phyloP scores from a whole-genome alignment of 2,329 filamentous ascomycete genomes.

The Pseudohalonectria lignicola region DNA sequence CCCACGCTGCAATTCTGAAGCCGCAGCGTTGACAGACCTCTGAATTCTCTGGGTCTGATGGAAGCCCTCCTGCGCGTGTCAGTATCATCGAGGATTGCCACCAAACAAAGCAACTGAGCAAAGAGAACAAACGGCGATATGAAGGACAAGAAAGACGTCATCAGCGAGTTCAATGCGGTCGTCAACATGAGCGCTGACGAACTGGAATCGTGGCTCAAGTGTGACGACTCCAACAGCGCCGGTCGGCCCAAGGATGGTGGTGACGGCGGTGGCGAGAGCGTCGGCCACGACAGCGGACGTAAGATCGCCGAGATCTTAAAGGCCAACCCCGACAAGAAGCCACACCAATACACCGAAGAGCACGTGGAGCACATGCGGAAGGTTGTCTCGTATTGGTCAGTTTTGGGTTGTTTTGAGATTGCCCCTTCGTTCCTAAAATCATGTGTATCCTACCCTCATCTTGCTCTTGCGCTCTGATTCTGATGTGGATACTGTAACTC shows the following conservation, averaged over 20 bases:
- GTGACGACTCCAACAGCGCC: slow-evolving; percentile 42
- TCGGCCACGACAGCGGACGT: slow-evolving; percentile 50
- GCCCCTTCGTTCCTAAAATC: too few relatives aligned
- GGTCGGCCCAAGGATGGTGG: slow-evolving; percentile 44
- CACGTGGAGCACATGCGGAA: slow-evolving; percentile 48
- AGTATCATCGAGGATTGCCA: too few relatives aligned
- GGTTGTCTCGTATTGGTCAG: slow-evolving; percentile 47
- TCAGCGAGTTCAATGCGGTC: slow-evolving; percentile 48
- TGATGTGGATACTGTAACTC: background rate
- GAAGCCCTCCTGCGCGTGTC: too few relatives aligned
- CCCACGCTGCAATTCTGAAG: too few relatives aligned
- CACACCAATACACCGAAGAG: slow-evolving; percentile 43
- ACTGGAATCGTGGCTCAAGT: slow-evolving; percentile 49
- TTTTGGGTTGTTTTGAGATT: slow-evolving; percentile 12
- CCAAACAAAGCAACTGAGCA: too few relatives aligned
- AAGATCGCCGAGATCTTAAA: slow-evolving; percentile 53
- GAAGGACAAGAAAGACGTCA: slow-evolving; percentile 1
- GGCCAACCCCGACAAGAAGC: slow-evolving; percentile 47
- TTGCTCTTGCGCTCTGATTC: background rate
- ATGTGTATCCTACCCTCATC: too few relatives aligned
- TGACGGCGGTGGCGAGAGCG: slow-evolving; percentile 41
- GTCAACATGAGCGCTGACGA: slow-evolving; percentile 56
- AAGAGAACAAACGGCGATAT: background rate
- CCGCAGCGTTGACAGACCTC: too few relatives aligned
- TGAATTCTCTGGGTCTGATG: too few relatives aligned